Evolutionary conservation across 352 stramenopile species (phyloP), one percentile per base, ranked within the genome.

Genomic region (Phytophthora macrochlamydospora): DNA sequence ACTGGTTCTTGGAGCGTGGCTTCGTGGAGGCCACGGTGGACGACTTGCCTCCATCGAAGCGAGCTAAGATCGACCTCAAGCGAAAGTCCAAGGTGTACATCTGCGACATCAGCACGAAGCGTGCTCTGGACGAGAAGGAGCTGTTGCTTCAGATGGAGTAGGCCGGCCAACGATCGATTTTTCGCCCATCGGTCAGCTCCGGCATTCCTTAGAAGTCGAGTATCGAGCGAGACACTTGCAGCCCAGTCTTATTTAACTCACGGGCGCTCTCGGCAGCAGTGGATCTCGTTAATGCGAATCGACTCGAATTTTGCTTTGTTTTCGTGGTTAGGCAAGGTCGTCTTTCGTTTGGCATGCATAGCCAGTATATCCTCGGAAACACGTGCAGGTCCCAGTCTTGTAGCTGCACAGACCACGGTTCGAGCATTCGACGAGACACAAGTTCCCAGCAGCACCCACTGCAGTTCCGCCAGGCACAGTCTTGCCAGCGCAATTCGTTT

Each of bases 1-100:
- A 99, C 74, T 99, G 96, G 96, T 99, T 99, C 75, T 76, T 99
- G 56, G 97, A 99, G 79, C 83, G 97, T 35, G 97, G 96, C 24
- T 99, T 99, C 69, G 81, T 92, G 60, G 85, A 97, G 67, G 93
- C 94, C 7, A 71, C 73, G 6, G 88, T 98, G 29, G 80, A 93
- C n/a, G 87, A 94, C 30, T 76, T 97, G n/a, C 91, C 91, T 12
- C 68, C 75, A 33, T 92, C 83, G 12, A 95, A 95, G 75, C 73
- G 78, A 11, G 75, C 69, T 28, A 93, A 88, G 61, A 86, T 95
- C 51, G 84, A 95, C 56, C 69, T 92, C 9, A 92, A 91, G 65
- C 83, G 88, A 58, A 85, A 93, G 62, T 94, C 86, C 44, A 94
- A 94, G 69, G 87, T 95, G 33, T 95, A 95, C 71, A 90, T 94